Evolutionary conservation across 768 basidiomycete species (phyloP), one percentile per base, ranked within the genome.

Genomic region (Termitomyces sp.): DNA sequence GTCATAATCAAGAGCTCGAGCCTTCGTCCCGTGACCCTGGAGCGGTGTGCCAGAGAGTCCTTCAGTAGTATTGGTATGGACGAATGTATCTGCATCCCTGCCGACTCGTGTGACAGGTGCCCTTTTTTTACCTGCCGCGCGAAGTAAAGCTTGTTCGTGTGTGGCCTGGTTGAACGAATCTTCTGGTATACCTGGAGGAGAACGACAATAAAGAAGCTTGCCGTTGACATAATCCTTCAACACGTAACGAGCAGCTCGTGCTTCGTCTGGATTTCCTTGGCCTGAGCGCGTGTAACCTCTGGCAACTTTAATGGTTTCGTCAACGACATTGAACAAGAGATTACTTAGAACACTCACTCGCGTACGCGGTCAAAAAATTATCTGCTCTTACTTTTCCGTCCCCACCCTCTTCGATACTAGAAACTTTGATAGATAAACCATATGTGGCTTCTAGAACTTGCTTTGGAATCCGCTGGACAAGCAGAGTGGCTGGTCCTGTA

Each of bases 181-280:
- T 33, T 87, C 81, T 1, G 81, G 68, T 4, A 83, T 72, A 12
- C 75, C 84, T 1, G 95, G 93, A n/a, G 96, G 91, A 16, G 93
- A 85, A 63, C 96, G 90, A 63, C 92, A 94, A 71, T 83, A 98
- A 9, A 98, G 79, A 0, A 99, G 79, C 66, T 93, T 94, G 27
- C 91, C 97, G 65, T 90, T 95, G 60, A 98, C 95, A 68, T 95
- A 99, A 74, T 99, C 97, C 72, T 99, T 99, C 51, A 99, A 80
- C 57, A 99, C 79, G 68, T 89, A 89, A 59, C 97, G 86, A 16
- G 96, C 93, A 0, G 97, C 85, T 54, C 94, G 88, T 33, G 97
- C 93, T 69, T 98, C 95, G 68, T 99, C 97, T 11, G 96, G 95
- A 73, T 95, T 97, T 45, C 97, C 97, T 75, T 95, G 93, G 1